A percentile compares a stretch with the other conserved stretches of the same genome.
These are phyloP conservation scores for Prinsepia uniflora DNA, from an alignment of 306 rosid genomes.

Conservation along the genomic window DNA sequence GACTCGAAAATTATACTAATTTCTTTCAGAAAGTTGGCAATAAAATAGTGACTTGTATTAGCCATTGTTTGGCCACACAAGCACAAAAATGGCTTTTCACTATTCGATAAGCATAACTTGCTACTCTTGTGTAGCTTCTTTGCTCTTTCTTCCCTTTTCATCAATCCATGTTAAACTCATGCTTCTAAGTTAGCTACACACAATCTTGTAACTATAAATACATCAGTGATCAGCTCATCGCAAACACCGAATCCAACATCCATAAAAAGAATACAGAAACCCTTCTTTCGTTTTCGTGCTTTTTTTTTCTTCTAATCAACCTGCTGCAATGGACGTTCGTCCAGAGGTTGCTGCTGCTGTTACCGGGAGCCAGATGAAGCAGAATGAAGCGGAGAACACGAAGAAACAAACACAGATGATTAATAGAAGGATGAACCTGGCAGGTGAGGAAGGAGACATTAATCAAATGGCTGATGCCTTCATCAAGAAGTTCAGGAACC, in stretches of 20 bases:
- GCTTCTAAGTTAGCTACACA: background rate
- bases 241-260: constrained; percentile 12
- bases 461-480: constrained; percentile 56
- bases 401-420: constrained; percentile 14
- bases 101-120: constrained; percentile 5
- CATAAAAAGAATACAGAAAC: background rate
- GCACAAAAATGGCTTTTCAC: too few species aligned
- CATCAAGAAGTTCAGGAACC: constrained; percentile 54
- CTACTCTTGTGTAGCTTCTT: constrained; percentile 10
- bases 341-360: constrained; percentile 29
- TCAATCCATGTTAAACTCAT: too few species aligned
- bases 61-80: too few species aligned
- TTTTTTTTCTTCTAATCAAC: too few species aligned
- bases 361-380: constrained; percentile 9
- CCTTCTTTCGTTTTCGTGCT: too few species aligned
- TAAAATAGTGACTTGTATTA: too few species aligned
- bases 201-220: constrained; percentile 21
- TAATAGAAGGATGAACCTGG: constrained; percentile 8
- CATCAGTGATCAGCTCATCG: background rate
- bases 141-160: constrained; percentile 22
- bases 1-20: too few species aligned
- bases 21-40: too few species aligned
- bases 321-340: too few species aligned
- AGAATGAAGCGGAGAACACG: constrained; percentile 12
- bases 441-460: constrained; percentile 33